Evolutionary conservation across 2,329 filamentous ascomycete species (phyloP), one percentile per base, ranked within the genome.

Genomic region (Whalleya microplaca): DNA sequence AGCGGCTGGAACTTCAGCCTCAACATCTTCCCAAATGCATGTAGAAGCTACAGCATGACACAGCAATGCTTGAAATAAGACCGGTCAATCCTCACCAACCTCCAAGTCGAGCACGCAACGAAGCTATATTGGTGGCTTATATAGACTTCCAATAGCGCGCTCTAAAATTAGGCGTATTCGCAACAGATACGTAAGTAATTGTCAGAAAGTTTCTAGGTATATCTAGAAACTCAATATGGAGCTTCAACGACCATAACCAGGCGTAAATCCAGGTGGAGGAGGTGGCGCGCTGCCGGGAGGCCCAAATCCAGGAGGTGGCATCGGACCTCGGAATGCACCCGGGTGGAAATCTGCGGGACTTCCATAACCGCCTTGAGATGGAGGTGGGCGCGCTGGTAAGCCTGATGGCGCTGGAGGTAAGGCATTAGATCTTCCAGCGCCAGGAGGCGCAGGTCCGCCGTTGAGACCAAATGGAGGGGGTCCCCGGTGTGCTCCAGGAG

Each of bases 311-410:
- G 79, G 77, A 27, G 73, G 73, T 2, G 68, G 65, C 21, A 73
- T 71, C 21, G 81, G 80, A 10, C 77, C 73, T 23, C 75, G 77
- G 66, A 76, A 75, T 54, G 74, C 74, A 42, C 77, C 74, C 2
- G 79, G 79, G 46, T 77, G 73, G 65, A 81, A 81, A 50, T 78
- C 76, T 52, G 83, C 80, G 14, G 84, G 87, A 9, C 88, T 88
- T 42, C 87, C 88, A 68, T 89, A 90, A 1, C 86, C 86, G 48
- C 78, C 85, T 66, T 88, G 84, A 16, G 81, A 85, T 18, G 86
- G 86, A 3, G 89, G 89, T n/a, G 89, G 89, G 41, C 88, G 78
- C 55, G 88, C 86, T 41, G 89, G 88, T 21, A 80, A 61, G 1
- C 77, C 77, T 18, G 83, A 81, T 32, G 86, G 84, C 46, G 85